A percentile compares a stretch with the other conserved stretches of the same genome.
phyloP scores from a whole-genome alignment of 176 grass and related monocot species.

The Eleusine indica region DNA sequence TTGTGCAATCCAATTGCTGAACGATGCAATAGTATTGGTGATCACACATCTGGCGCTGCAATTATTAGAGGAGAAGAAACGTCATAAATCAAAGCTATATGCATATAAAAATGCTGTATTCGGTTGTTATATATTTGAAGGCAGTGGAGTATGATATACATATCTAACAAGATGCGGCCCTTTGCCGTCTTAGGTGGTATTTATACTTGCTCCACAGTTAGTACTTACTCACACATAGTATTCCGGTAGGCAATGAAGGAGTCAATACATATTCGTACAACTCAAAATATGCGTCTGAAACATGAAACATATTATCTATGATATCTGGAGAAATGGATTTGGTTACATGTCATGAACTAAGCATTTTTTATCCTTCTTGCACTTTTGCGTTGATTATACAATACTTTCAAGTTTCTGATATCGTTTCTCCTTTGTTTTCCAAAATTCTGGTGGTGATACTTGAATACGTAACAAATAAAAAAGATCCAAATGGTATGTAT shows the following conservation, averaged over 20 bases:
- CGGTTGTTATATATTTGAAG: neutral
- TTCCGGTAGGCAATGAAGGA: neutral
- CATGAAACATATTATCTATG: neutral
- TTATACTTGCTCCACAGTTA: neutral
- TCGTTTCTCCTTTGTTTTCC: conserved; percentile 12
- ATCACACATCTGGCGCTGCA: conserved; percentile 6
- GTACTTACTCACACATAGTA: neutral
- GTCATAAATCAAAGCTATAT: neutral
- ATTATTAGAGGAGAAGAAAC: conserved; percentile 7
- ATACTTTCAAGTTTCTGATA: conserved; percentile 6
- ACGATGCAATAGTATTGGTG: conserved; percentile 1
- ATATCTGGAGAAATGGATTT: neutral
- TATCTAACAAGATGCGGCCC: neutral
- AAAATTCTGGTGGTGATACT: conserved; percentile 1
- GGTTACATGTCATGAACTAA: neutral
- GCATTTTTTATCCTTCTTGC: neutral
- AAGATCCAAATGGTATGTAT: conserved; percentile 92
- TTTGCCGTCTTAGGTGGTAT: neutral
- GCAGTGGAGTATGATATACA: neutral
- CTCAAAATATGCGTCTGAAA: neutral
- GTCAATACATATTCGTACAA: neutral
- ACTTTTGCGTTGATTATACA: neutral
- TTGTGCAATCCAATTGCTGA: conserved; percentile 30
- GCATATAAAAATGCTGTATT: neutral
- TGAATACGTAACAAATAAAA: conserved; percentile 14